phyloP scores from a whole-genome alignment of 208 protist genomes.

The Tritrichomonas musculus region DNA sequence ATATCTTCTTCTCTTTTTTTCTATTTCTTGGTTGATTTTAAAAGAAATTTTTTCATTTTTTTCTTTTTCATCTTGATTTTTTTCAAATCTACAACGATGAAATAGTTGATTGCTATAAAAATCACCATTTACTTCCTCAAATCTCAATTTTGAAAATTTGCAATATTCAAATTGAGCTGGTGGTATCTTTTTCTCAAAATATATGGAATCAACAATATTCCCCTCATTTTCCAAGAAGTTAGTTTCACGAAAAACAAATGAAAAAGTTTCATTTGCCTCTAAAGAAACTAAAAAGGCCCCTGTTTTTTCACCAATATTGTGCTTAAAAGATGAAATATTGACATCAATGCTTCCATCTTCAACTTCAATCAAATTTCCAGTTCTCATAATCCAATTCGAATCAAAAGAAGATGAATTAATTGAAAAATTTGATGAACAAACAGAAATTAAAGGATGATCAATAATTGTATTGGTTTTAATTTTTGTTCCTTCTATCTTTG shows the following conservation, averaged over 20 bases:
- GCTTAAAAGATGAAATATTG: background rate
- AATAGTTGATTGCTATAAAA: background rate
- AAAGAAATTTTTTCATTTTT: no score
- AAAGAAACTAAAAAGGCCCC: background rate
- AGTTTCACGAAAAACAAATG: background rate
- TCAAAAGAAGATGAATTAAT: background rate
- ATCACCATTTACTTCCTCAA: background rate
- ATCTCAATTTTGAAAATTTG: background rate
- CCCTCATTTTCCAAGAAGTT: background rate
- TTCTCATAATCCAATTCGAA: background rate
- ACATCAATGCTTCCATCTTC: background rate
- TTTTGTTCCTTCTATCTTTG: background rate
- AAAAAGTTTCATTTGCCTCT: background rate
- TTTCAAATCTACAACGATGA: background rate
- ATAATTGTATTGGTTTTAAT: background rate
- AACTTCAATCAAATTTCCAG: background rate
- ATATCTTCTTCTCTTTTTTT: no score
- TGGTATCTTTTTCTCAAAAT: background rate
- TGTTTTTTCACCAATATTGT: background rate
- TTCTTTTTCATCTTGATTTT: no score
- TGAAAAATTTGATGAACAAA: background rate
- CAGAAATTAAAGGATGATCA: background rate
- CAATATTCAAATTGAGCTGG: background rate
- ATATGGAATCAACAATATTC: background rate
- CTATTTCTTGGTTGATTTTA: no score